These are phyloP conservation scores for Trichoderma koningii DNA, from an alignment of 2,329 filamentous ascomycete species.

Conservation along the genomic window DNA sequence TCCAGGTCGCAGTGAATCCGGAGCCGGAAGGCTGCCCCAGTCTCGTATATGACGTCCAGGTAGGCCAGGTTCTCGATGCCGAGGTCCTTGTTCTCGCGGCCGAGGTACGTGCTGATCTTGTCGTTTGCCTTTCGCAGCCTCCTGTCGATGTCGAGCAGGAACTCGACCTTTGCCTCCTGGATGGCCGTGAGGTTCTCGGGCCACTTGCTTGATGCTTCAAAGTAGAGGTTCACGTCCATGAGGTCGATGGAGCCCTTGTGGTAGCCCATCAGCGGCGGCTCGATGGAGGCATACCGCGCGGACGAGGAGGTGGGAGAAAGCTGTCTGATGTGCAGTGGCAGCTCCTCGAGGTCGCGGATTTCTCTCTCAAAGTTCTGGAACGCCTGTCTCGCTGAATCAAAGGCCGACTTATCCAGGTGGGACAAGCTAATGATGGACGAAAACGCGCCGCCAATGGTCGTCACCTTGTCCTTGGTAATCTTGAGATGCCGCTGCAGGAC, in stretches of 20 bases:
- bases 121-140: slow-evolving; percentile 65
- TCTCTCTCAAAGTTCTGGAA: slow-evolving; percentile 76
- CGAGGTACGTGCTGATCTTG: slow-evolving; percentile 67
- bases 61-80: slow-evolving; percentile 76
- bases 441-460: slow-evolving; percentile 54
- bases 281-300: slow-evolving; percentile 71
- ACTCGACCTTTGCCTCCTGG: slow-evolving; percentile 90
- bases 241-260: slow-evolving; percentile 52
- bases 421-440: slow-evolving; percentile 51
- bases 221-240: slow-evolving; percentile 81
- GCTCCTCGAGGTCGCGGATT: slow-evolving; percentile 73
- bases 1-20: slow-evolving; percentile 90
- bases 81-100: slow-evolving; percentile 73
- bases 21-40: slow-evolving; percentile 75
- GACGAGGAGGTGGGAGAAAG: slow-evolving; percentile 71
- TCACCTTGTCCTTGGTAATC: slow-evolving; percentile 55
- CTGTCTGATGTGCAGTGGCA: slow-evolving; percentile 85
- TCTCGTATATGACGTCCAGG: slow-evolving; percentile 76
- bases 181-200: slow-evolving; percentile 89
- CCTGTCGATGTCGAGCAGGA: slow-evolving; percentile 74
- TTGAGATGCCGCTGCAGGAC: slow-evolving; percentile 70
- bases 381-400: slow-evolving; percentile 67
- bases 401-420: slow-evolving; percentile 57
- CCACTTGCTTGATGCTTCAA: slow-evolving; percentile 92
- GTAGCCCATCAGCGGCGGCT: slow-evolving; percentile 45